Evolutionary conservation across 805 yeast genomes (phyloP), one percentile per base, ranked within the genome.

Genomic region (Suhomyces sp.): DNA sequence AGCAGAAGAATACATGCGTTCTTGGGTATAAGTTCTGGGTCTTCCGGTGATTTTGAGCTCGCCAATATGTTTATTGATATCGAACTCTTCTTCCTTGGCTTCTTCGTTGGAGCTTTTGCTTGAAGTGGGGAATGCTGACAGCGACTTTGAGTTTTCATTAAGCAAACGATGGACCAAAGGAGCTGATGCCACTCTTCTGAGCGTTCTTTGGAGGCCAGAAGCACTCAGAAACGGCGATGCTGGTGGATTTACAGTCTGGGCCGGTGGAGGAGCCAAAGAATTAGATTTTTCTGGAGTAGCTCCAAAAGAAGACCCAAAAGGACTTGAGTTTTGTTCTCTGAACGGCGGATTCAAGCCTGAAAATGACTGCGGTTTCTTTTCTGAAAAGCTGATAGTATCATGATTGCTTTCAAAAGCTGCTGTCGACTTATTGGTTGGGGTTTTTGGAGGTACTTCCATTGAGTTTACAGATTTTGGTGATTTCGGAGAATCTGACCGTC

Each of bases 101-200:
- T 53, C 44, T n/a, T 47, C 49, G 12, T 49, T 39, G 2, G 52
- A 44, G 10, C 44, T 41, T 39, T 47, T 47, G 41, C 45, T 15
- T 19, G 31, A 40, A 3, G 33, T 4, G 2, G 47, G 47, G 15
- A 24, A 25, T 7, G 47, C 17, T n/a, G 40, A 46, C 35, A 40
- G 25, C 6, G 53, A 44, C 41, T 61, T 55, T 12, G 55, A 31
- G 20, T 51, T 49, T 12, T 63, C 73, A 52, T 59, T 60, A 53
- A 73, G 54, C n/a, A 72, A 52, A 4, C 73, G 53, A 54, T 67
- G 69, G 15, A 74, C 87, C 50, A 86, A 74, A 9, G 96, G 96
- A 1, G 94, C 96, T 0, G 96, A 89, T 0, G 96, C 92, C 1
- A 87, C 96, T 55, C 96, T 76, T 54, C 94, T 73, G 21, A 88